A percentile compares a stretch with the other conserved stretches of the same genome.
These are phyloP conservation scores for Zarea fungicola DNA, from an alignment of 2,329 filamentous ascomycete species.

Conservation along the genomic window DNA sequence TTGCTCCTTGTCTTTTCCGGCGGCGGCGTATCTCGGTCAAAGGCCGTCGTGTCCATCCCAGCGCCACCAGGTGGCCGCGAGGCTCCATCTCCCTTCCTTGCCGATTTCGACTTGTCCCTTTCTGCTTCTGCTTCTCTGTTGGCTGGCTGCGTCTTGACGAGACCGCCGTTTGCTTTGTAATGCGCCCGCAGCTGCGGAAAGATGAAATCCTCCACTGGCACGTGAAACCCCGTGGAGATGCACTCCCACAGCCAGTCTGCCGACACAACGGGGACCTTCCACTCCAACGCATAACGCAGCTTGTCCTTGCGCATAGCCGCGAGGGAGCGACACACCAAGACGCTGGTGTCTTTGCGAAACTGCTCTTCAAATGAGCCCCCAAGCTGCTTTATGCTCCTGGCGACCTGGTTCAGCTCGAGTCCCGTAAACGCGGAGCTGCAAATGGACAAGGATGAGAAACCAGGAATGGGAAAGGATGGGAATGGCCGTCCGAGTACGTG, in stretches of 20 bases:
- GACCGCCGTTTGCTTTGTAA: slow-evolving; percentile 15
- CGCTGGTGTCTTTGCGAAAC: slow-evolving; percentile 63
- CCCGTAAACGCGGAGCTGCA: slow-evolving; percentile 79
- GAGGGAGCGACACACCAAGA: slow-evolving; percentile 67
- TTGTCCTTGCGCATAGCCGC: slow-evolving; percentile 65
- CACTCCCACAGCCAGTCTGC: slow-evolving; percentile 83
- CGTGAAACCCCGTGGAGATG: slow-evolving; percentile 51
- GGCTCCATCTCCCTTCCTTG: slow-evolving; percentile 17
- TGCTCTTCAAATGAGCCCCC: slow-evolving; percentile 78
- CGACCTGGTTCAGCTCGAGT: slow-evolving; percentile 79
- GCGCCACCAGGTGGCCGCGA: slow-evolving; percentile 19
- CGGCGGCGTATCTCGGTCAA: slow-evolving; percentile 30
- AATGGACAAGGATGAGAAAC: slow-evolving; percentile 65
- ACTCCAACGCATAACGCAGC: slow-evolving; percentile 66
- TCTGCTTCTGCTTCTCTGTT: slow-evolving; percentile 8
- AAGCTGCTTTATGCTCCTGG: slow-evolving; percentile 68
- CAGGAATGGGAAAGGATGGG: slow-evolving; percentile 60
- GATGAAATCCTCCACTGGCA: slow-evolving; percentile 41
- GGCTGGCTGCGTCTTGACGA: slow-evolving; percentile 15
- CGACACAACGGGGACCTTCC: slow-evolving; percentile 74
- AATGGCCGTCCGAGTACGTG: slow-evolving; percentile 77
- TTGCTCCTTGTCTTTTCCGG: slow-evolving; percentile 15
- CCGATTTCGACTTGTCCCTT: not conserved
- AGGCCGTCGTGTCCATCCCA: slow-evolving; percentile 36
- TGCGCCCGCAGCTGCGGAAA: slow-evolving; percentile 41